phyloP scores from a whole-genome alignment of 2,329 filamentous ascomycete genomes.

The Decorospora gaudefroyi region DNA sequence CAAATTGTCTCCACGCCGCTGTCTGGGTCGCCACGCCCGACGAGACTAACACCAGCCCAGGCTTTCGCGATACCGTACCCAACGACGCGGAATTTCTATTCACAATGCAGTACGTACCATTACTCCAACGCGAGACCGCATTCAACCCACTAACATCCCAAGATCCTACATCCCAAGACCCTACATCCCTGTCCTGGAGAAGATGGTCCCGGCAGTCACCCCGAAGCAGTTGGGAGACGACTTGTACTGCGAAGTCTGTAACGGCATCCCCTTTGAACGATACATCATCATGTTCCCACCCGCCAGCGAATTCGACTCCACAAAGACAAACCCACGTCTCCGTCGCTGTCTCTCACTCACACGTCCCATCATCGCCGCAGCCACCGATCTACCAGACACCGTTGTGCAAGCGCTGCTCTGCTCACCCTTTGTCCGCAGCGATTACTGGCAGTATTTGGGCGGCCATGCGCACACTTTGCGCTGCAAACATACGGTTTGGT shows the following conservation, averaged over 20 bases:
- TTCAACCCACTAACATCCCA: no score
- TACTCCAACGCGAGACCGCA: background rate
- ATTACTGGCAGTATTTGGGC: no score
- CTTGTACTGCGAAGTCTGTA: conserved; percentile 25
- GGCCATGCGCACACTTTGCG: conserved; percentile 10
- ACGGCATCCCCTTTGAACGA: conserved; percentile 19
- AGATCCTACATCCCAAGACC: no score
- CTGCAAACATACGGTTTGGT: conserved; percentile 24
- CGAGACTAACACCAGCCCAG: background rate
- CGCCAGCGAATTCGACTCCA: background rate
- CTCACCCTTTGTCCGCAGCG: conserved; percentile 6
- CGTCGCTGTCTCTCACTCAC: conserved; percentile 19
- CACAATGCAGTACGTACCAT: background rate
- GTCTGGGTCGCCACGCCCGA: background rate
- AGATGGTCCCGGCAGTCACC: no score
- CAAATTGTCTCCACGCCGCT: conserved; percentile 19
- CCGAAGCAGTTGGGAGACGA: conserved; percentile 5
- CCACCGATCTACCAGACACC: background rate
- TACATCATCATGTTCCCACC: conserved; percentile 8
- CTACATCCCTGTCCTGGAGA: no score
- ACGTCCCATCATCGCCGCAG: conserved; percentile 7
- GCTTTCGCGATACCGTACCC: no score
- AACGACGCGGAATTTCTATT: background rate
- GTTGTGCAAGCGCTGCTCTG: conserved; percentile 6
- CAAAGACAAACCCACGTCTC: background rate